A percentile compares a stretch with the other conserved stretches of the same genome.
phyloP scores from a whole-genome alignment of 2,329 filamentous ascomycete species.

The Venturia pyrina region DNA sequence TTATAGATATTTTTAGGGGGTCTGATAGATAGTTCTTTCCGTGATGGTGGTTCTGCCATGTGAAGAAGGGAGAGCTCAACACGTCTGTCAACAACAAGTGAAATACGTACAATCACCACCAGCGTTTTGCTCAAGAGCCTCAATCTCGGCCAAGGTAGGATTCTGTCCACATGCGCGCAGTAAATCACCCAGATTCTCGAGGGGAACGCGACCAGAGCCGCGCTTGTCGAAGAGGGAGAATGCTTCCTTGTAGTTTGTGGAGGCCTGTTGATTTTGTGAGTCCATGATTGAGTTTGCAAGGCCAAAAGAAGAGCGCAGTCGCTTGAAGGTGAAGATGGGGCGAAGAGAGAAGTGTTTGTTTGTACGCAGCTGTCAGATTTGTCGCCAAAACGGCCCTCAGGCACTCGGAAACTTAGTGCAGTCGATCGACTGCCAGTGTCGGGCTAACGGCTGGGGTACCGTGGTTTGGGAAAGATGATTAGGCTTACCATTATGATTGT shows the following conservation, averaged over 20 bases:
- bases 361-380: background rate
- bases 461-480: background rate
- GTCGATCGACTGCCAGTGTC: background rate
- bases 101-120: constrained; percentile 78
- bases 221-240: constrained; percentile 99
- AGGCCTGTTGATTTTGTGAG: constrained; percentile 40
- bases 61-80: too few relatives aligned
- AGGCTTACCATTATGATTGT: background rate
- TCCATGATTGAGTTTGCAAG: constrained; percentile 8
- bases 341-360: background rate
- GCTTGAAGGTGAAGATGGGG: background rate
- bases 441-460: constrained; percentile 7
- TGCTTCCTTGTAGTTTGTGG: constrained; percentile 99
- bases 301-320: background rate
- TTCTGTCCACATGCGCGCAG: constrained; percentile 97
- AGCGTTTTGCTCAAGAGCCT: constrained; percentile 81
- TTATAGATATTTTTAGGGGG: background rate
- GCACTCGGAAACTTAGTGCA: background rate
- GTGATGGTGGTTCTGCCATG: background rate
- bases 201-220: constrained; percentile 81
- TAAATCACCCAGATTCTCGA: constrained; percentile 83
- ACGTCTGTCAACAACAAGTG: background rate
- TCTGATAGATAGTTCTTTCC: background rate
- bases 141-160: constrained; percentile 86
- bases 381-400: background rate